Percentiles rank a stretch among this genome's conserved stretches.
Conservation (phyloP, 2,329 filamentous ascomycete genomes). For the Fusarium azukiicola region DNA sequence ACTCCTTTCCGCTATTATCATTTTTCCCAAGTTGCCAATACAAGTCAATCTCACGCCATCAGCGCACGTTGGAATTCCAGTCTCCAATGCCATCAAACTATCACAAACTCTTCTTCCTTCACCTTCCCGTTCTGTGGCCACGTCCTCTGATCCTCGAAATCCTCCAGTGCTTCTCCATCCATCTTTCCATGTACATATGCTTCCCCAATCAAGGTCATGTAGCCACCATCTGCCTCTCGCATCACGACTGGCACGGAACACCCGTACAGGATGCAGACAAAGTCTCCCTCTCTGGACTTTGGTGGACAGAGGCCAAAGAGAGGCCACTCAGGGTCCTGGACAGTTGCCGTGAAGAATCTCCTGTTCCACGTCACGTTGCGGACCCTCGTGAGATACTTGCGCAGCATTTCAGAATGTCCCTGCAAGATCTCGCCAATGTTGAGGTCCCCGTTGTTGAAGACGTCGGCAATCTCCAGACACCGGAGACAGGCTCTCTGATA, state of each 20-base stretch:
- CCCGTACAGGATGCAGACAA: not conserved
- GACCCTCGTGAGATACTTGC: slow-evolving; percentile 1
- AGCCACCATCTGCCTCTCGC: not conserved
- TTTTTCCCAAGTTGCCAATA: too few species aligned
- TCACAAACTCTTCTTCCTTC: not conserved
- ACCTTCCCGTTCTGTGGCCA: not conserved
- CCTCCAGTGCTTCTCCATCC: slow-evolving; percentile 2
- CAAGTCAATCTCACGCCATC: too few species aligned
- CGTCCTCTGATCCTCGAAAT: not conserved
- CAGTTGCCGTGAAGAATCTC: not conserved
- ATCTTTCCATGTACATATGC: slow-evolving; percentile 11
- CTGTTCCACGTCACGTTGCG: slow-evolving; percentile 8
- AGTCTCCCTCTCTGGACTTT: not conserved
- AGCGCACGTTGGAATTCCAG: too few species aligned
- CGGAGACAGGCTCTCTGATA: slow-evolving; percentile 6
- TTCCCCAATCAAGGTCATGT: not conserved
- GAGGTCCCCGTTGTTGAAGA: not conserved
- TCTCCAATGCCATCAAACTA: not conserved
- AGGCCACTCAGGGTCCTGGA: not conserved
- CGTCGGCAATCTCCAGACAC: not conserved
- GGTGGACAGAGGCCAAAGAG: not conserved
- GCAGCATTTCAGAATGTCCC: not conserved
- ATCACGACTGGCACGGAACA: not conserved
- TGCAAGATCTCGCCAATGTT: slow-evolving; percentile 3
- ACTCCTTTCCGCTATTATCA: too few species aligned